phyloP scores from a whole-genome alignment of 371 early-diverging fungal species.

The Mucor indicus region DNA sequence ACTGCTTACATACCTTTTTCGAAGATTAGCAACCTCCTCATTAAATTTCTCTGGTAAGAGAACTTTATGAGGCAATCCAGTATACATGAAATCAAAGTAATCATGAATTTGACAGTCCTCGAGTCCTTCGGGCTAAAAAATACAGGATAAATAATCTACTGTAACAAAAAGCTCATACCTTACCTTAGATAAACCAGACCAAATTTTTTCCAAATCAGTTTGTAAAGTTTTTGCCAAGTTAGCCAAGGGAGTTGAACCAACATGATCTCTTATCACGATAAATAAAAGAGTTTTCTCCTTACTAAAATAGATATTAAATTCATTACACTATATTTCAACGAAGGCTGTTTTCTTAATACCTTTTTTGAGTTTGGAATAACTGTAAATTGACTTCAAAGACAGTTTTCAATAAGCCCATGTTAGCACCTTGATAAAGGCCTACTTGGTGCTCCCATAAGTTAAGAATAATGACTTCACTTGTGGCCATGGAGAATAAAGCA shows the following conservation, averaged over 20 bases:
- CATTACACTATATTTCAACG: background rate
- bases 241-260: slow-evolving; percentile 82
- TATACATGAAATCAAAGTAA: slow-evolving; percentile 91
- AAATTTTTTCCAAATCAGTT: slow-evolving; percentile 86
- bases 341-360: too few species aligned
- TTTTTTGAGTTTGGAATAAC: slow-evolving; percentile 80
- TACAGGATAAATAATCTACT: too few species aligned
- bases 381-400: slow-evolving; percentile 98
- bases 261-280: slow-evolving; percentile 97
- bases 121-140: slow-evolving; percentile 71
- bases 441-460: slow-evolving; percentile 98
- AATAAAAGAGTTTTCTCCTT: slow-evolving; percentile 87
- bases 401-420: slow-evolving; percentile 96
- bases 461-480: slow-evolving; percentile 91
- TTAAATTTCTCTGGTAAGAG: slow-evolving; percentile 85
- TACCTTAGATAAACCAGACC: slow-evolving; percentile 85
- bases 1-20: too few species aligned
- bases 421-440: slow-evolving; percentile 98
- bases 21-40: slow-evolving; percentile 62
- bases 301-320: slow-evolving; percentile 17
- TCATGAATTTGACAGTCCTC: slow-evolving; percentile 78
- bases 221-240: slow-evolving; percentile 76
- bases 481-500: slow-evolving; percentile 95
- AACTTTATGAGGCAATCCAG: slow-evolving; percentile 89
- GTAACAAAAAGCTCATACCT: too few species aligned